These are phyloP conservation scores for Codiaeum variegatum DNA, from an alignment of 441 rosid species.

Conservation along the genomic window DNA sequence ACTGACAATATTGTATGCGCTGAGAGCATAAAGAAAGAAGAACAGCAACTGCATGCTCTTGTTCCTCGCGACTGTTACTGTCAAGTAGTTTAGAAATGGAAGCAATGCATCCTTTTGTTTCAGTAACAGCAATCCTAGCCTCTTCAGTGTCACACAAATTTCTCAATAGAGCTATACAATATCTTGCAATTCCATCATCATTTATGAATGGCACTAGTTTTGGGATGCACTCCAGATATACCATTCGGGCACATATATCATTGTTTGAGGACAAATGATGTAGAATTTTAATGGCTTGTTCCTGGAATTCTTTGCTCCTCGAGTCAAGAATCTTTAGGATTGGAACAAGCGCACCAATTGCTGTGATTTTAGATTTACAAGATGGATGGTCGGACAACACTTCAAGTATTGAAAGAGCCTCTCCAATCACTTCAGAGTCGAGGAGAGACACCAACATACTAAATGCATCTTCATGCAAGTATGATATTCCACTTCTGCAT, in stretches of 20 bases:
- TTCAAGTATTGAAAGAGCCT: conserved; percentile 50
- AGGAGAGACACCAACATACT: conserved; percentile 44
- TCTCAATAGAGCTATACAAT: conserved; percentile 42
- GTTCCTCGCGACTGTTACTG: conserved; percentile 46
- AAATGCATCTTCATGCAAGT: conserved; percentile 43
- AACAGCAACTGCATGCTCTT: conserved; percentile 60
- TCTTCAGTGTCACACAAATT: conserved; percentile 52
- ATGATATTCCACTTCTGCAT: conserved; percentile 43
- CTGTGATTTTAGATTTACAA: conserved; percentile 41
- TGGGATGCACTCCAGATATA: conserved; percentile 44
- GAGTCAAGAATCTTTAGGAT: conserved; percentile 45
- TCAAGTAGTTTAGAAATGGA: conserved; percentile 59
- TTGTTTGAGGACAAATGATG: conserved; percentile 44
- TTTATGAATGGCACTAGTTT: conserved; percentile 53
- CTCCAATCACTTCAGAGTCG: conserved; percentile 47
- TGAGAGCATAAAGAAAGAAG: conserved; percentile 75
- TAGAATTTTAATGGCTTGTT: conserved; percentile 54
- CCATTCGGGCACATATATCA: conserved; percentile 44
- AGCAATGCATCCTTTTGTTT: conserved; percentile 57
- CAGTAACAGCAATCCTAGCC: conserved; percentile 53
- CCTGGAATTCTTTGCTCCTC: conserved; percentile 35
- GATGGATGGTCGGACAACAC: conserved; percentile 40
- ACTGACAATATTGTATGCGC: conserved; percentile 48
- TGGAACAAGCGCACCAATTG: conserved; percentile 51
- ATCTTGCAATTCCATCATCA: conserved; percentile 36